Evolutionary conservation across 2,329 filamentous ascomycete genomes (phyloP), one percentile per base, ranked within the genome.

Genomic region (Plectosphaerella sp.): DNA sequence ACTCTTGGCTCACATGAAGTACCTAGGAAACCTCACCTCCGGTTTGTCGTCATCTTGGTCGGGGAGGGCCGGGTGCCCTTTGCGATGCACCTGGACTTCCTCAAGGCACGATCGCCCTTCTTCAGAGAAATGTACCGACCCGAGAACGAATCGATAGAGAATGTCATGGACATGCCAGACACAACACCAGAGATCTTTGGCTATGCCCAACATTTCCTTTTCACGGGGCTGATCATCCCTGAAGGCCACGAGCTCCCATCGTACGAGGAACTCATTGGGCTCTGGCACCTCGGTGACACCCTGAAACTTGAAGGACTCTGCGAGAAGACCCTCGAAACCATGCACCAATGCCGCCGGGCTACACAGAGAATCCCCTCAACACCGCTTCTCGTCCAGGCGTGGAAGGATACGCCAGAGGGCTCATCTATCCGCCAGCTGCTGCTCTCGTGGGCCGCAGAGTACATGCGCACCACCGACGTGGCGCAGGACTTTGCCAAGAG

Each of bases 361-460:
- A 84, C 80, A 0, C 69, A 74, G 48, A 68, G 71, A 16, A 85
- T 86, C 43, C 83, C 83, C 1, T 75, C 79, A 4, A 80, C 80
- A 0, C 77, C 78, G 2, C 70, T 85, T 1, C 74, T 86, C 6
- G 77, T 84, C 1, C 75, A 80, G 58, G 82, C 83, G 7, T 86
- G 82, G 82, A 75, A 78, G 47, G 80, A 84, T 49, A 84, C 81
- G 0, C 80, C 80, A 0, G 79, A 82, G 57, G 81, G 80, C 9
- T 84, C 81, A 3, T 75, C 79, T 1, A 79, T 86, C 47, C 74
- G 82, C 39, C 72, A 74, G 54, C 75, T 86, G 37, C 73, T 86
- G 14, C 68, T 85, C 3, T 76, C 72, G 11, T 86, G 83, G 83
- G 79, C 81, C 2, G 82, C 80, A 24, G 82, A 86, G 64, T 85